Evolutionary conservation across 441 rosid species (phyloP).

Genomic region (Populus hybrid): DNA sequence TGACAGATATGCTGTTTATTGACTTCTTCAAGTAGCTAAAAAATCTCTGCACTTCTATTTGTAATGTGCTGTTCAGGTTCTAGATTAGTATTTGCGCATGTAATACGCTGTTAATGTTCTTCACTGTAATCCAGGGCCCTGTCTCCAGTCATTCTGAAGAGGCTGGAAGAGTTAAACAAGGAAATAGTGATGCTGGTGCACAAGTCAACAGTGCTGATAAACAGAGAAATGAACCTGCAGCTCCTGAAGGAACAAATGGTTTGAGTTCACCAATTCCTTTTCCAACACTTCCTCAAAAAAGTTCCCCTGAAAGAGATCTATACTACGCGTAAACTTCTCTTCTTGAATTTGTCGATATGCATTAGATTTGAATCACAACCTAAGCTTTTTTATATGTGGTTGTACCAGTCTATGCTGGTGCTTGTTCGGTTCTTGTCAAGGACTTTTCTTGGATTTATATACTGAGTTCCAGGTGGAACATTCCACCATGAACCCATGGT

Average conservation of each 20-base stretch:
- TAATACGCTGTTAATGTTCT: slow-evolving; percentile 6
- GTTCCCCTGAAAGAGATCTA: slow-evolving; percentile 53
- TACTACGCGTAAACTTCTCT: slow-evolving; percentile 57
- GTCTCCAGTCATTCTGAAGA: slow-evolving; percentile 25
- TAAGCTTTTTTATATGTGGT: too few species aligned
- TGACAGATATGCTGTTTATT: background rate
- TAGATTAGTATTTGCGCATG: background rate
- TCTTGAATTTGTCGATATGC: background rate
- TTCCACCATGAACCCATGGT: background rate
- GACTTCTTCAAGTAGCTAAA: background rate
- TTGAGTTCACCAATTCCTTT: slow-evolving; percentile 64
- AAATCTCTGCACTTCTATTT: background rate
- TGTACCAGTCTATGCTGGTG: background rate
- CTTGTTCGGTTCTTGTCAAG: background rate
- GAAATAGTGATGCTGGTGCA: slow-evolving; percentile 23
- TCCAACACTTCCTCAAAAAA: slow-evolving; percentile 38
- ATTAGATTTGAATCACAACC: background rate
- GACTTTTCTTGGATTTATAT: background rate
- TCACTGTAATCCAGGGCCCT: slow-evolving; percentile 27
- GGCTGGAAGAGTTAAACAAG: slow-evolving; percentile 30
- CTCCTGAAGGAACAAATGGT: slow-evolving; percentile 23
- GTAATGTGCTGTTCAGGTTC: slow-evolving; percentile 3
- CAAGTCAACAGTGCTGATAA: slow-evolving; percentile 25
- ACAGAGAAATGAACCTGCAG: slow-evolving; percentile 34
- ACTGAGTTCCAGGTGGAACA: background rate